Percentiles rank a stretch among this genome's conserved stretches.
These are phyloP conservation scores for Diaporthe sp. DNA, from an alignment of 2,329 filamentous ascomycete genomes.

Conservation along the genomic window DNA sequence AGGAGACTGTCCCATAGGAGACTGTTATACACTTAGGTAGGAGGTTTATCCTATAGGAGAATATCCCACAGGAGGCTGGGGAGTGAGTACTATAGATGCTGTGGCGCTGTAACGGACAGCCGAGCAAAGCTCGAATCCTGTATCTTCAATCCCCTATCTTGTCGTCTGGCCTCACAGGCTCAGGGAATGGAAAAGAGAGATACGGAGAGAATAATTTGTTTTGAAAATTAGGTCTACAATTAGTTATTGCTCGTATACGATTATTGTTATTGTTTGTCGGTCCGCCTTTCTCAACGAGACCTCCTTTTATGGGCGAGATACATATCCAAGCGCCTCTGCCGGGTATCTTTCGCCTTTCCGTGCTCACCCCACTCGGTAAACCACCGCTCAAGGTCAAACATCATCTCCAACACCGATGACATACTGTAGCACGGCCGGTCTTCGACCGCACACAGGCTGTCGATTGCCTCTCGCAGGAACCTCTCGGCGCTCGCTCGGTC, in stretches of 20 bases:
- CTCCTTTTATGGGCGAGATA: background rate
- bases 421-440: background rate
- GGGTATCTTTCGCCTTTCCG: background rate
- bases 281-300: background rate
- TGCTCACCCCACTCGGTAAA: background rate
- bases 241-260: background rate
- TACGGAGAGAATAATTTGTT: too few relatives aligned
- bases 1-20: too few relatives aligned
- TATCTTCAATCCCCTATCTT: too few relatives aligned
- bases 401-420: background rate
- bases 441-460: background rate
- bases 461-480: background rate
- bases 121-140: too few relatives aligned
- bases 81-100: too few relatives aligned
- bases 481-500: background rate
- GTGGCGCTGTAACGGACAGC: too few relatives aligned
- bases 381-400: conserved; percentile 5
- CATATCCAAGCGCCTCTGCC: background rate
- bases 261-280: background rate
- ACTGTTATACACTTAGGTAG: too few relatives aligned
- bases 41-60: too few relatives aligned
- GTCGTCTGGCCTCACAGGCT: too few relatives aligned
- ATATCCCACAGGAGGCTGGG: too few relatives aligned
- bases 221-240: background rate
- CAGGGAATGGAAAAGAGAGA: too few relatives aligned